phyloP scores from a whole-genome alignment of 305 asterid species.

The Fraxinus sp. region DNA sequence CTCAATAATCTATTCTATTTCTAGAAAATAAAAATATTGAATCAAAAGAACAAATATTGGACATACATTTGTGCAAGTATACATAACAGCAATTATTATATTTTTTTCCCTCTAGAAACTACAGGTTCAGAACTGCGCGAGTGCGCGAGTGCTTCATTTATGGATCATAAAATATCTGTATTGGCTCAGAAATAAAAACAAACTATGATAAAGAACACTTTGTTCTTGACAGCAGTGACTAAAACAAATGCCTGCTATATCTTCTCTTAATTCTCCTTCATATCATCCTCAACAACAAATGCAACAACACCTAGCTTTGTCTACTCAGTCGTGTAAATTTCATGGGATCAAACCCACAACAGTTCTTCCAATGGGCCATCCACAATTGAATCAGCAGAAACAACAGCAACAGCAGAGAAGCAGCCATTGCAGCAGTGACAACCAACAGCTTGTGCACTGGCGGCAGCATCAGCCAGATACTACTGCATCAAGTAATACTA shows the following conservation, averaged over 20 bases:
- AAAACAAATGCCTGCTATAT: background rate
- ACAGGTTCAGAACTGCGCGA: too few relatives aligned
- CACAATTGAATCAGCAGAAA: too few relatives aligned
- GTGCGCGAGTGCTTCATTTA: too few relatives aligned
- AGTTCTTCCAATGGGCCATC: background rate
- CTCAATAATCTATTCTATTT: background rate
- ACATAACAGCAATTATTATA: background rate
- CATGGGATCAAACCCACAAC: background rate
- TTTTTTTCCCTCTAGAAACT: background rate
- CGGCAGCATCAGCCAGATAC: too few relatives aligned
- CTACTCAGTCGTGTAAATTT: background rate
- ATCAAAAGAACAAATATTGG: background rate
- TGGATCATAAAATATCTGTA: background rate
- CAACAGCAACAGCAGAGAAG: too few relatives aligned
- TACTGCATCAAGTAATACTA: too few relatives aligned
- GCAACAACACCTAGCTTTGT: background rate
- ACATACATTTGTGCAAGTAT: background rate
- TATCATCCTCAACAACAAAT: background rate
- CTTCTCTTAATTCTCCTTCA: background rate
- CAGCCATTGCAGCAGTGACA: too few relatives aligned
- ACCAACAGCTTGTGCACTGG: too few relatives aligned
- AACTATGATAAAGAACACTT: background rate
- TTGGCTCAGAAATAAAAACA: background rate
- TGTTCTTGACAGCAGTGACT: background rate
- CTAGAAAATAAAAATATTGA: background rate